Conservation (phyloP, 495 filamentous ascomycete genomes). For the Rostrohypoxylon terebratum region DNA sequence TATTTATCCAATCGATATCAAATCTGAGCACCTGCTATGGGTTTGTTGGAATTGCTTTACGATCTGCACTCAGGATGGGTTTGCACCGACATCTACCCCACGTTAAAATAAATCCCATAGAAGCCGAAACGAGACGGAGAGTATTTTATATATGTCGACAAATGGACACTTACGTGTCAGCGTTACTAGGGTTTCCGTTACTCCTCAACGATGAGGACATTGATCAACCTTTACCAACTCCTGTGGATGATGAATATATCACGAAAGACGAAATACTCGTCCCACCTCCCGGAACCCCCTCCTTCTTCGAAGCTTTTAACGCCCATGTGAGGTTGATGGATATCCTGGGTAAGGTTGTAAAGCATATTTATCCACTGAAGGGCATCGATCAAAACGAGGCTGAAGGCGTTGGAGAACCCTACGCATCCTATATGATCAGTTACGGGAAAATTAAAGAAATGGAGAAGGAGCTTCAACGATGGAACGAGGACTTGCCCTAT, state of each 20-base stretch:
- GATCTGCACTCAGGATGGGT: slow-evolving; percentile 86
- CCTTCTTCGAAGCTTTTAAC: slow-evolving; percentile 83
- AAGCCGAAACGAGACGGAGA: slow-evolving; percentile 83
- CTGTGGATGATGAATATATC: slow-evolving; percentile 93
- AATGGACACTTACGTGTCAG: slow-evolving; percentile 94
- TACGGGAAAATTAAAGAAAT: slow-evolving; percentile 91
- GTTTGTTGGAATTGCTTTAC: slow-evolving; percentile 88
- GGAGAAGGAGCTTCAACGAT: slow-evolving; percentile 83
- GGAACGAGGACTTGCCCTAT: slow-evolving; percentile 83
- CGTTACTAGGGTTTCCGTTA: slow-evolving; percentile 84
- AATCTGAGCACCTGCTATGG: slow-evolving; percentile 94
- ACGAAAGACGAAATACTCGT: slow-evolving; percentile 77
- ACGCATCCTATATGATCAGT: slow-evolving; percentile 80
- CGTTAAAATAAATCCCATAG: slow-evolving; percentile 82
- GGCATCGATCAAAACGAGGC: slow-evolving; percentile 68
- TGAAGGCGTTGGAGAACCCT: slow-evolving; percentile 52
- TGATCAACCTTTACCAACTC: slow-evolving; percentile 86
- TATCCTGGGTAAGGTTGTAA: slow-evolving; percentile 86
- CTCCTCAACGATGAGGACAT: slow-evolving; percentile 90
- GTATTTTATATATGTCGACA: slow-evolving; percentile 93
- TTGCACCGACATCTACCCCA: slow-evolving; percentile 81
- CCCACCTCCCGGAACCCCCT: slow-evolving; percentile 79
- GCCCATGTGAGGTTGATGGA: slow-evolving; percentile 82
- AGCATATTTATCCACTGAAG: slow-evolving; percentile 91
- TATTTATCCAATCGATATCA: slow-evolving; percentile 91